Base-by-base conservation (phyloP, 495 filamentous ascomycete genomes). In the Staphylotrichum tortipilum region DNA sequence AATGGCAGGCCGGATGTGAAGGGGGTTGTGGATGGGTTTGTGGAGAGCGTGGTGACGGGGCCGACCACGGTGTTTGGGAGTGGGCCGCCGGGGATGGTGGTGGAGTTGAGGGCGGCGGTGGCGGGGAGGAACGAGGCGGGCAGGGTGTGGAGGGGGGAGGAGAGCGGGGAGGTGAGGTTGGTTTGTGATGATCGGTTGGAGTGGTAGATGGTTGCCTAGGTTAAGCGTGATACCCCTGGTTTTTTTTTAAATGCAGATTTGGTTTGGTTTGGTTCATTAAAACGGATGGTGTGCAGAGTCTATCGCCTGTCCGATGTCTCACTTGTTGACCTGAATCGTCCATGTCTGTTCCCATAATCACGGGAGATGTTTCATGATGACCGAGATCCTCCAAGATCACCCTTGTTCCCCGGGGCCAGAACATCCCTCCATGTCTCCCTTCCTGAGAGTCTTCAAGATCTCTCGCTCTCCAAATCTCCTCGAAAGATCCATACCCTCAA, bases 1-100 rank as follows among this genome's bases (percentile, higher is more conserved):
- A 30, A 24, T 19, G 39, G 30, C 12, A 37, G 62, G 33, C 62
- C 73, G 12, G 61, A 72, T 31, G 57, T 76, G 7, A 18, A 46
- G 1, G 53, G 52, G 4, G 42, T 68, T 12, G 63, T 76, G 9
- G 43, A 44, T 7, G 60, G 57, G n/a, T 75, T 74, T 28, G 58
- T 72, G 4, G 63, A 56, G 6, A 44, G 41, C 15, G 67, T 67
- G 3, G 56, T 63, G 0, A 55, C 64, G 3, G 79, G 79, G 0
- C 67, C 73, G 7, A 79, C 77, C 1, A 60, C 69, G 10, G 78
- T 86, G 0, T 66, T 83, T 55, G 81, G 71, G 0, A 83, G 79
- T 54, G 82, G 82, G 15, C 82, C 83, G 17, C 65, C 69, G n/a
- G 70, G 65, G 2, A 78, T 84, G 75, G 73, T 81, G 3, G 68